Base-by-base conservation (phyloP, 1,139 yeast species). In the Scheffersomyces quercinus region DNA sequence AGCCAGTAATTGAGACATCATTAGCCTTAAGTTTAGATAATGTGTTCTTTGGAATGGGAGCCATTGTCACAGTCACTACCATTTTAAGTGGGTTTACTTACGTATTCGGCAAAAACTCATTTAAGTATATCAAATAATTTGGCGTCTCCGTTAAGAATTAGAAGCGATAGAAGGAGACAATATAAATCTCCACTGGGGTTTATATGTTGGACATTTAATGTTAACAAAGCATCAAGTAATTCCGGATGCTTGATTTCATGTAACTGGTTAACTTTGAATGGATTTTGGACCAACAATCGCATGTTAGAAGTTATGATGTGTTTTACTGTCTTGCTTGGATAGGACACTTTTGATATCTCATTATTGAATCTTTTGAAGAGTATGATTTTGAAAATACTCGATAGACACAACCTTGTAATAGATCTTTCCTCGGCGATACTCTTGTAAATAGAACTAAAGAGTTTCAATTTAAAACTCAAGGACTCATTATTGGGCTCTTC, bases 1-100 rank as follows among this genome's bases (percentile, higher is more conserved):
- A 77, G 47, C 95, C 95, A 0, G 84, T 83, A 0, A 52, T 85
- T 13, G 65, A 74, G 43, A 50, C 64, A 4, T 35, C 28, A 34
- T 45, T 40, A 37, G 46, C 37, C 36, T 29, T 43, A 20, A 39
- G 40, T 16, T 53, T 64, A 10, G 55, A 40, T 10, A 16, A 52
- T 2, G 54, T 56, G 29, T 44, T 57, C 20, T 45, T 45, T n/a
- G 59, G 48, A 15, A 39, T 60, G 38, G 65, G 64, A 24, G 69
- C 67, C 43, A 56, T 85, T 4, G 96, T 90, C 4, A 91, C 91
- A 0, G 53, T 75, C 1, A 90, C 97, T 2, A 91, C 98, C 0
- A 58, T 87, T 1, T 63, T 81, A 50, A 87, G 96, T 60, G 97
- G 97, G 0, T 64, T 83, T 20, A 83, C 91, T 8, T 91, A 91